Percentiles rank a stretch among this genome's conserved stretches.
Conservation (phyloP, 257 asterid species). For the Rhazya stricta region DNA sequence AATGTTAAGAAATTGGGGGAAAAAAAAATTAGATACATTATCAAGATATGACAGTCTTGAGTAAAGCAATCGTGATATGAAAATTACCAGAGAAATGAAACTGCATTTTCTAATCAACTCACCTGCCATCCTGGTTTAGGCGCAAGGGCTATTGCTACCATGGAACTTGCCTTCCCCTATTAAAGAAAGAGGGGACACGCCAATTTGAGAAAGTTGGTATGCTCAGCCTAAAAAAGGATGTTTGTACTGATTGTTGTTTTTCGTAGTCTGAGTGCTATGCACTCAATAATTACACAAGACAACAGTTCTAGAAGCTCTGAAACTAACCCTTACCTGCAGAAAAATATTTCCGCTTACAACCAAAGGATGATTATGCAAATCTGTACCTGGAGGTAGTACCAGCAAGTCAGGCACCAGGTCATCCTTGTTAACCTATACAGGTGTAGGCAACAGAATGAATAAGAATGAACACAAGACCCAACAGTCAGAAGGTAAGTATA, state of each 20-base stretch:
- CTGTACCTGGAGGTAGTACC: conserved; percentile 78
- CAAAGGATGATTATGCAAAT: conserved; percentile 84
- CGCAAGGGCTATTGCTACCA: conserved; percentile 80
- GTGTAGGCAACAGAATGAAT: conserved; percentile 6
- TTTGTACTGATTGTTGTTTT: neutral
- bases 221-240: neutral
- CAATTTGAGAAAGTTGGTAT: neutral
- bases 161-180: conserved; percentile 93
- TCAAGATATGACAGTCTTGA: neutral
- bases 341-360: conserved; percentile 60
- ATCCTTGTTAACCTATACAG: conserved; percentile 60
- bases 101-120: conserved; percentile 12
- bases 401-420: conserved; percentile 70
- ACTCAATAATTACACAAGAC: neutral
- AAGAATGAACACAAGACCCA: too few species aligned
- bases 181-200: neutral
- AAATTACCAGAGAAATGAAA: neutral
- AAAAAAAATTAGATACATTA: conserved; percentile 1
- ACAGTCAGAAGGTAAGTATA: neutral
- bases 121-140: conserved; percentile 93
- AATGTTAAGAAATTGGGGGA: conserved; percentile 18
- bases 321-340: conserved; percentile 56
- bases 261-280: neutral
- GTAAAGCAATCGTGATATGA: neutral
- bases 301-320: neutral